Base-by-base conservation (phyloP, 2,329 filamentous ascomycete genomes). In the Fusarium sterilihyphosum region DNA sequence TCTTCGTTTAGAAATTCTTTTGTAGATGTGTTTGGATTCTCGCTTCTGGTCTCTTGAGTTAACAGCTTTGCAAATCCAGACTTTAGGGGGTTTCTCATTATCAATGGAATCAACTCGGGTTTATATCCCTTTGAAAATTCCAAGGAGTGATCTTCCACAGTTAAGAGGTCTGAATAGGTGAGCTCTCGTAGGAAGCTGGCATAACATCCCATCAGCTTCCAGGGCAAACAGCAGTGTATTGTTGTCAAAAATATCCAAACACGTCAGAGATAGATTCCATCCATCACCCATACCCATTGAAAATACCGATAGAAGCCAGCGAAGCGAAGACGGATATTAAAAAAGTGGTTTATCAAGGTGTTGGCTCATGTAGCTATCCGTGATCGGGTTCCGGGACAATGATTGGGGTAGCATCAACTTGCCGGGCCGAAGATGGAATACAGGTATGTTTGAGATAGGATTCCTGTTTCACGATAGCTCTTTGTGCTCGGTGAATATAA, bases 341-440 rank as follows among this genome's bases (percentile, higher is more conserved):
- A 44, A 40, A 17, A n/a, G 47, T 33, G 46, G 66, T 47, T 75
- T 75, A 75, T 75, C 73, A 75, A 54, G 73, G 62, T 75, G 61
- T 52, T 52, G 31, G 54, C 43, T 65, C 53, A 49, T 73, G 62
- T 73, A 29, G 59, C 57, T 67, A 70, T 64, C 73, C 62, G 70
- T 52, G 20, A 57, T 58, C 33, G 54, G 54, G 54, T 58, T 37
- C 35, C 56, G 59, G 65, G 60, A 60, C 58, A 54, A 62, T 62
- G 66, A 40, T 60, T 62, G 66, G 44, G 56, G 58, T 70, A 70
- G 33, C 38, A 65, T 57, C 35, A 52, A 65, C 59, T 73, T 65
- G 44, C 70, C 70, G 70, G 75, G 67, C 73, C 66, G 56, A 68
- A 53, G 52, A 65, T 46, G 50, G 70, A 41, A 31, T 65, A 44